Evolutionary conservation across 306 rosid genomes (phyloP), one percentile per base, ranked within the genome.

Genomic region (Lagenaria siceraria): DNA sequence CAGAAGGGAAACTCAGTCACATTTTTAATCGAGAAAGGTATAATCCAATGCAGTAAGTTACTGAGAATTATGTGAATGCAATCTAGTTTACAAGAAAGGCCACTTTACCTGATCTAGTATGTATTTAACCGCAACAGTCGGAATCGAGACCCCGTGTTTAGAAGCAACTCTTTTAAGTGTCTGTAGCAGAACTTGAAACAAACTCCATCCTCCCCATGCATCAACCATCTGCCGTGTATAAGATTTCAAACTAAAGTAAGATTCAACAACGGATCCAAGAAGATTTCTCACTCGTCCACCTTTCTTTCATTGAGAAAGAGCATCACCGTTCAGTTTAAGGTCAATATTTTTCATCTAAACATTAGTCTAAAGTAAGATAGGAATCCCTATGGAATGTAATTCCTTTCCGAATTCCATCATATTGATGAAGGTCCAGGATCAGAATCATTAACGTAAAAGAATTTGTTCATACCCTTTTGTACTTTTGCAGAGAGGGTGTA

Each of bases 141-240:
- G 66, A 59, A 95, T 95, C 6, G 97, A 85, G 80, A 89, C 96
- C 4, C 92, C 89, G 10, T 95, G 97, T 76, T 95, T 95, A 12
- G 87, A 52, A 82, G 96, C 93, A 59, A 95, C 89, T 83, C 80
- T 87, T 59, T 95, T 89, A 59, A 92, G 96, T 6, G 97, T 90
- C 82, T 84, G 88, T 80, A 95, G 97, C 78, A 95, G 86, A 82
- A 79, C 88, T 82, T 95, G 98, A 81, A 92, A 95, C 74, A 84
- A 85, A 82, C 80, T 83, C 98, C 97, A 95, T 76, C 97, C 98
- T 76, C 98, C 97, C 97, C 96, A 92, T 60, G 97, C 93, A 86
- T 95, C 97, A 66, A 92, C 89, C 97, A 92, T 95, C 96, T 95
- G 90, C 79, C 81, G 80, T 31, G 68, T 25, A 29, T 21, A 43